Base-by-base conservation (phyloP, 176 grass and related monocot species). In the Ampelocalamus luodianensis region DNA sequence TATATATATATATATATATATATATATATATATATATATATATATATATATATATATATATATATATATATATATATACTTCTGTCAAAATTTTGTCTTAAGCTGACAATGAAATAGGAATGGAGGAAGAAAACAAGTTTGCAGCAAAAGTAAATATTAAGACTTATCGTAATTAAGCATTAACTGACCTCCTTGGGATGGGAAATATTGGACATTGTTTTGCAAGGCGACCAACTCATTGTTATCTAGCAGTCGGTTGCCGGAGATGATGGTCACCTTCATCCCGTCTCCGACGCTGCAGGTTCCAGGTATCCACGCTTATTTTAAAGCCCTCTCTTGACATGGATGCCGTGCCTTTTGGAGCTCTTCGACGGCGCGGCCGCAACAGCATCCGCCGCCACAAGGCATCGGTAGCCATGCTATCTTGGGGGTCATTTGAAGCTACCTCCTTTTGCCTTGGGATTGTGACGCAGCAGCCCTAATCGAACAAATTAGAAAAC, bases 161-260 rank as follows among this genome's bases (percentile, higher is more conserved):
- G n/a, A 39, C 27, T 64, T 18, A 4, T 76, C 2, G 10, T 53
- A 26, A 11, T 26, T 61, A 49, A 40, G 20, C 15, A 27, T 40
- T 10, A 23, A 87, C 82, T 87, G 23, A 92, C 95, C 86, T 91
- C 77, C 78, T 87, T 29, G 95, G 92, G 58, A 94, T 84, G 42
- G 95, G 95, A 70, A 92, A 86, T 42, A 86, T 83, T 13, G 90
- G 95, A 91, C 90, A 94, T 56, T 87, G 89, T 69, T 94, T 87
- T 0, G 86, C 87, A 5, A 38, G 78, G 79, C 78, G 15, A 68
- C 92, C 32, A 97, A 79, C 44, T 34, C 32, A 29, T 29, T 29
- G 29, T 29, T 29, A 29, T 29, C 29, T 29, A 29, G 29, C 29
- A 29, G 1, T 0, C 49, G 45, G 65, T 76, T 34, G 0, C 71